phyloP scores from a whole-genome alignment of 2,329 filamentous ascomycete genomes.

The Phyllosticta paracitricarpa region DNA sequence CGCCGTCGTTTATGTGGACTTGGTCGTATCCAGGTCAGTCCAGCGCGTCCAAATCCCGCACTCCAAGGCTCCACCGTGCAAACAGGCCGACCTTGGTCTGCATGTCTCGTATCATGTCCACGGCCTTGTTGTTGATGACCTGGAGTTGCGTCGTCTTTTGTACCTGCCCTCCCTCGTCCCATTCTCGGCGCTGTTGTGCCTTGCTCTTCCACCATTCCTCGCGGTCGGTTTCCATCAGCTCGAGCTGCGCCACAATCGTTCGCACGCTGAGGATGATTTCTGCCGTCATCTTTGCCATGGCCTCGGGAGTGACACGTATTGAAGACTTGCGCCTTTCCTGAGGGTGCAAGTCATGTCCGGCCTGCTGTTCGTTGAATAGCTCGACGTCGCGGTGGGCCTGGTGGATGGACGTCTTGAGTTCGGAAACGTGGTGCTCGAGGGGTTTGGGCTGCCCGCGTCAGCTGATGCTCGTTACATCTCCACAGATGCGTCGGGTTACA shows the following conservation, averaged over 20 bases:
- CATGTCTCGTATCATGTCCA: conserved; percentile 7
- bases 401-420: neutral
- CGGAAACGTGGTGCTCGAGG: neutral
- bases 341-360: neutral
- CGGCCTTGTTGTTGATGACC: neutral
- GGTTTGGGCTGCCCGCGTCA: conserved; percentile 2
- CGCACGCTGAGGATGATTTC: neutral
- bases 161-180: neutral
- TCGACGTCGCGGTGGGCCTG: conserved; percentile 3
- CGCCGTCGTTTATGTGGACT: neutral
- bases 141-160: conserved; percentile 1
- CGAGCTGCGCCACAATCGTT: neutral
- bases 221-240: conserved; percentile 1
- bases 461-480: neutral
- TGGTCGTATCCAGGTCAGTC: neutral
- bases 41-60: neutral
- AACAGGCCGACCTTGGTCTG: conserved; percentile 2
- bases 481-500: neutral
- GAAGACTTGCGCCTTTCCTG: neutral
- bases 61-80: neutral
- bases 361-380: neutral
- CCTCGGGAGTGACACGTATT: neutral
- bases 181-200: neutral
- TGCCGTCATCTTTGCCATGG: neutral
- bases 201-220: conserved; percentile 7